Evolutionary conservation across 495 filamentous ascomycete genomes (phyloP).

Genomic region (Penicillium maclennaniae): DNA sequence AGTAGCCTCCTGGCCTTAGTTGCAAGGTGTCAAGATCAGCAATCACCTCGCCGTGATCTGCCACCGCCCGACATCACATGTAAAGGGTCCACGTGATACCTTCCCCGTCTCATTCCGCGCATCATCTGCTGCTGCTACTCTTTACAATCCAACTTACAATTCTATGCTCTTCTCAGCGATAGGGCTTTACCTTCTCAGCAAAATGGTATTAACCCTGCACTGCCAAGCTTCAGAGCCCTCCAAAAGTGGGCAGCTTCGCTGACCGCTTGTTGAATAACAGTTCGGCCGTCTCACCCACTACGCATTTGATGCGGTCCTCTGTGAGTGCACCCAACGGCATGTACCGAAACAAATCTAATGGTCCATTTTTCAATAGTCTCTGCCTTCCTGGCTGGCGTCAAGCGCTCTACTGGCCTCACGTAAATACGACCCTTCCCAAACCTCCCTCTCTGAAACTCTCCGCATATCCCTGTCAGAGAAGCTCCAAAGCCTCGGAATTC

Average conservation of each 20-base stretch:
- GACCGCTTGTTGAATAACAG: slow-evolving; percentile 45
- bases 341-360: slow-evolving; percentile 21
- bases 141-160: neutral
- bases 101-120: slow-evolving; percentile 16
- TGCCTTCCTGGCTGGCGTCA: slow-evolving; percentile 91
- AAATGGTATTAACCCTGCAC: slow-evolving; percentile 20
- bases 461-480: slow-evolving; percentile 2
- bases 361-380: slow-evolving; percentile 58
- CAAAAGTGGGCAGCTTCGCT: neutral
- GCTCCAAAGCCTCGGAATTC: neutral
- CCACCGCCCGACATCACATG: slow-evolving; percentile 30
- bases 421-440: slow-evolving; percentile 52
- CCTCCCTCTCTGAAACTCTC: neutral
- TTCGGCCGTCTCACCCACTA: slow-evolving; percentile 90
- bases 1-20: too few relatives aligned
- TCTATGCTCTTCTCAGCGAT: slow-evolving; percentile 7
- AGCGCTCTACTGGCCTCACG: slow-evolving; percentile 95
- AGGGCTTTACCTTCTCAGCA: slow-evolving; percentile 2
- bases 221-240: neutral
- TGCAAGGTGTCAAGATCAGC: neutral
- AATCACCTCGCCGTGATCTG: slow-evolving; percentile 5
- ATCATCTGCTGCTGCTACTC: slow-evolving; percentile 9
- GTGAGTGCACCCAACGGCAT: too few relatives aligned
- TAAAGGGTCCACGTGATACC: slow-evolving; percentile 22
- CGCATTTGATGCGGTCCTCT: slow-evolving; percentile 90